These are phyloP conservation scores for Exophiala bonariae DNA, from an alignment of 2,329 filamentous ascomycete species.

Conservation along the genomic window DNA sequence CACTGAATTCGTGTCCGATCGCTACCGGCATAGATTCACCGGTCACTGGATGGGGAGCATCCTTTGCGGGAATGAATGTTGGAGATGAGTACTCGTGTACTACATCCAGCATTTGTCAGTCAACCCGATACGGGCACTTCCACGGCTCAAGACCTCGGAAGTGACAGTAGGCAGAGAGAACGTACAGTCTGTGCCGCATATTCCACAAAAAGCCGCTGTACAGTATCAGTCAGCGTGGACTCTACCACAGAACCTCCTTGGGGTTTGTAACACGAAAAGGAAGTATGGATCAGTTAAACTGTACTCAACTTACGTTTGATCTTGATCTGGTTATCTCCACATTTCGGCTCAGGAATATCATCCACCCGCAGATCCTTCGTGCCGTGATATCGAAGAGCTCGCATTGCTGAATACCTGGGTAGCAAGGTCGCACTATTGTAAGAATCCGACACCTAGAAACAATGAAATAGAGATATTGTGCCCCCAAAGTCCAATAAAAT, in stretches of 20 bases:
- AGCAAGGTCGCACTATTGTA: too few species aligned
- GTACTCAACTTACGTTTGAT: constrained; percentile 13
- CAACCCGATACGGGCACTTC: too few species aligned
- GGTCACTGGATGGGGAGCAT: constrained; percentile 57
- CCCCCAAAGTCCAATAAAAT: too few species aligned
- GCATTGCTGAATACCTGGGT: constrained; percentile 26
- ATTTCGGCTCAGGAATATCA: constrained; percentile 37
- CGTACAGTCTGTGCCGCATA: constrained; percentile 41
- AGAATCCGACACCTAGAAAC: too few species aligned
- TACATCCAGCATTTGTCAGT: constrained; percentile 1
- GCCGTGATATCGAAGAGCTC: constrained; percentile 39
- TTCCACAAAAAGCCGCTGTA: constrained; percentile 36
- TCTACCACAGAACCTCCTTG: too few species aligned
- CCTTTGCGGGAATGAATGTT: constrained; percentile 48
- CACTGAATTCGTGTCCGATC: constrained; percentile 66
- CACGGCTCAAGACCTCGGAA: too few species aligned
- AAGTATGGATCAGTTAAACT: too few species aligned
- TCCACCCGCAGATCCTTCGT: constrained; percentile 36
- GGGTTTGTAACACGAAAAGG: too few species aligned
- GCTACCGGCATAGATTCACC: constrained; percentile 58
- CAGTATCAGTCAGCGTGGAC: too few species aligned
- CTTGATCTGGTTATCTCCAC: constrained; percentile 53
- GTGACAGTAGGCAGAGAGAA: too few species aligned
- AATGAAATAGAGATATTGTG: too few species aligned
- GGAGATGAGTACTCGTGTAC: constrained; percentile 53